phyloP scores from a whole-genome alignment of 768 basidiomycete genomes.

The Rubroboletus pulcherrimus region DNA sequence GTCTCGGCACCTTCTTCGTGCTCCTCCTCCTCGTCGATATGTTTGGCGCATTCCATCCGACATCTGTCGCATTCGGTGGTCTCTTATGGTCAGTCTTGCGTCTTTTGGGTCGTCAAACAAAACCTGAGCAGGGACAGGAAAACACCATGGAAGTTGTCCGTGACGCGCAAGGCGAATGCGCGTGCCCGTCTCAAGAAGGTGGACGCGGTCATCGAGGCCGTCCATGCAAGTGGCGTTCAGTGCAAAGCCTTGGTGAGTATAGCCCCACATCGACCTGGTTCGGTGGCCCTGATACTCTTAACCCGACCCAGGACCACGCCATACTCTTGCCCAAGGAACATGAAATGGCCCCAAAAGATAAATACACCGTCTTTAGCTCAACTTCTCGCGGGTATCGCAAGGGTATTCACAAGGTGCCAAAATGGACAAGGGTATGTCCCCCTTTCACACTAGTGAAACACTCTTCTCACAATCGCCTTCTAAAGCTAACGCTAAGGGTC shows the following conservation, averaged over 20 bases:
- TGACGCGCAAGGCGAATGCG: conserved; percentile 89
- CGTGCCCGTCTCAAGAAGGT: conserved; percentile 87
- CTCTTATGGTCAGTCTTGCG: conserved; percentile 67
- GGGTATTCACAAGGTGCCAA: conserved; percentile 96
- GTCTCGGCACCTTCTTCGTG: conserved; percentile 16
- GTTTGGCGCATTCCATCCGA: conserved; percentile 84
- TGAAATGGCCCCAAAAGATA: conserved; percentile 90
- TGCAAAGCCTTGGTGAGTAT: conserved; percentile 69
- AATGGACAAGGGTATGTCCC: conserved; percentile 81
- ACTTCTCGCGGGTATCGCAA: conserved; percentile 78
- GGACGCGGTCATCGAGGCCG: conserved; percentile 88
- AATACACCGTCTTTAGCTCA: conserved; percentile 87
- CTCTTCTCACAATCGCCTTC: conserved; percentile 6
- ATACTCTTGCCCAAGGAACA: conserved; percentile 87
- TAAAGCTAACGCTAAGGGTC: conserved; percentile 75
- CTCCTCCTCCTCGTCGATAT: conserved; percentile 36
- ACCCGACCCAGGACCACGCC: conserved; percentile 55
- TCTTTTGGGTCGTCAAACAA: not conserved
- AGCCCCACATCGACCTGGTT: not conserved
- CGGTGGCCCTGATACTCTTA: not conserved
- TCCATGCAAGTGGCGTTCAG: conserved; percentile 76
- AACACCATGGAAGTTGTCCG: conserved; percentile 87
- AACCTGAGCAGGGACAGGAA: conserved; percentile 57
- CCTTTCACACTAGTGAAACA: not conserved
- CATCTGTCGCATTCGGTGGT: conserved; percentile 64